Evolutionary conservation across 768 basidiomycete species (phyloP).

Genomic region (Podaxis mareebaensis): DNA sequence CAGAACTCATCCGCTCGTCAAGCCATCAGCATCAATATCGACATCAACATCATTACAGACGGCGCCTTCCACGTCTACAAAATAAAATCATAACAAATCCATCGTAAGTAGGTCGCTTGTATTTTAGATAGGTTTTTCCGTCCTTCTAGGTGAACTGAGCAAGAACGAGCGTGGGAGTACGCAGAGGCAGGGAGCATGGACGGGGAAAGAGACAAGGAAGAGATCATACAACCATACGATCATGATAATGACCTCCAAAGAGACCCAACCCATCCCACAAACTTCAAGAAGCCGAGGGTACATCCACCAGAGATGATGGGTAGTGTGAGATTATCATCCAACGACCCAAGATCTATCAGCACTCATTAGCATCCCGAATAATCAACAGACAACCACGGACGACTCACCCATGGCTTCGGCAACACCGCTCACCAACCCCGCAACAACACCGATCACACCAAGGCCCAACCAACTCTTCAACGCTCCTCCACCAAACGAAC

Average conservation of each 20-base stretch:
- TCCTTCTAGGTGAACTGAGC: no score
- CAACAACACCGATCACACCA: constrained; percentile 53
- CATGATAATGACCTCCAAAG: background rate
- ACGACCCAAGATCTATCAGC: constrained; percentile 68
- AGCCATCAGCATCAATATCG: background rate
- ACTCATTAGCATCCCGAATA: background rate
- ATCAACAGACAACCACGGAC: no score
- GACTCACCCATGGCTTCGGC: constrained; percentile 86
- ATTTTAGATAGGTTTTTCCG: background rate
- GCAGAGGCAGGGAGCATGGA: background rate
- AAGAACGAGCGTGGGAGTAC: no score
- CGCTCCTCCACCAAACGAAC: constrained; percentile 23
- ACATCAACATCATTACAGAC: background rate
- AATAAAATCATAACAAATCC: background rate
- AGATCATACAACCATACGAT: background rate
- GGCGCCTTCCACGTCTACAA: background rate
- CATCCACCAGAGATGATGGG: constrained; percentile 48
- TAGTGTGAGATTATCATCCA: constrained; percentile 90
- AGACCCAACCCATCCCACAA: constrained; percentile 21
- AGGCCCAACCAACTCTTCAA: constrained; percentile 48
- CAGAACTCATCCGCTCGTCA: background rate
- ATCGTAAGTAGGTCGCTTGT: background rate
- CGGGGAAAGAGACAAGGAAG: background rate
- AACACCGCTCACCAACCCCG: constrained; percentile 79
- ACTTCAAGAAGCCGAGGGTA: constrained; percentile 6